Base-by-base conservation (phyloP, 352 stramenopile genomes). In the Globisporangium spinosum region DNA sequence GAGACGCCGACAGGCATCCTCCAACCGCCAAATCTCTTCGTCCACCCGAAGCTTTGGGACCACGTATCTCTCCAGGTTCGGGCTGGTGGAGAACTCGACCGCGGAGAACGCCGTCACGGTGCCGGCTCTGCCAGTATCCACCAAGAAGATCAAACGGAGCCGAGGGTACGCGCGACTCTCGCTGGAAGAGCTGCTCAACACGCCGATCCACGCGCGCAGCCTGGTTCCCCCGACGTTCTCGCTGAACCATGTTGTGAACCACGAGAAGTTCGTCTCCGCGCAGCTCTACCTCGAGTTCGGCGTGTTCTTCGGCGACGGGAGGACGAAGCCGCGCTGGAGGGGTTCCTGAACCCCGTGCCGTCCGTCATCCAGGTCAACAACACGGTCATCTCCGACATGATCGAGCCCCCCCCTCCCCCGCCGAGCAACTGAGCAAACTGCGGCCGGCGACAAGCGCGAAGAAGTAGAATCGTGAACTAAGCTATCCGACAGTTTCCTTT, bases 281-380 rank as follows among this genome's bases (percentile, higher is more conserved):
- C 47, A 66, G 45, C 22, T 66, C 20, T 66, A 59, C 61, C 34
- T 66, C 20, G 61, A 59, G 20, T 66, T 66, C 29, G 61, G 61
- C 47, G 49, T 53, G 27, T 59, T 66, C 32, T 66, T 66, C 34
- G 61, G 53, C 13, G 61, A 32, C 47, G 47, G 29, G 4, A 51
- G 47, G 20, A 59, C 59, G 61, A 66, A 66, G 34, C 61, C 61
- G n/a, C 29, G 61, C n/a, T 58, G 61, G 60, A n/a, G n/a, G 47
- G 61, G 2, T 66, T 66, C 47, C 29, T 66, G 9, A 66, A 59
- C 47, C 61, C 61, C 2, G 49, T 66, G 27, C 29, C 47, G 7
- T 32, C 61, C n/a, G 34, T 66, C 45, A 59, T 66, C 29, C 29
- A 66, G 29, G 61, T 66, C 20, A 15, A 49, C 47, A 20, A 66